Evolutionary conservation across 2,329 filamentous ascomycete genomes (phyloP), one percentile per base, ranked within the genome.

Genomic region (Calonectria pseudoturangicola): DNA sequence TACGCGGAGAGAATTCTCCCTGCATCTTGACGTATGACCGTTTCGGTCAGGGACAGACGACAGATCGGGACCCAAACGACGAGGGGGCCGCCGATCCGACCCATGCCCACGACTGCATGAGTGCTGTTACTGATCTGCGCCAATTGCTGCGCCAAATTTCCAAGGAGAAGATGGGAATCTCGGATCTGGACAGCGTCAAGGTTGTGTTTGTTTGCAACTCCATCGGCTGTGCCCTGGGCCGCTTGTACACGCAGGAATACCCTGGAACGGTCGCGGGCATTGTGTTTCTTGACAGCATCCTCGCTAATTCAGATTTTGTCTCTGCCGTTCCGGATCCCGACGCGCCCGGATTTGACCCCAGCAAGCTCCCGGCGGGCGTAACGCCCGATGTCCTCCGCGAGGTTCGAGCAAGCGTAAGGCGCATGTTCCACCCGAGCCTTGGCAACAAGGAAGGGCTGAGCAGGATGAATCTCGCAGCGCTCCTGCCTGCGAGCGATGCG

Each of bases 271-370:
- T 89, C 0, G 82, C 84, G 0, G 89, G 83, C 0, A 80, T 88
- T 3, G 41, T 92, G 1, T 85, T 91, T 10, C 86, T 92, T 1
- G 90, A 92, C 77, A 89, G 87, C 43, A 88, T 90, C 74, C 87
- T 92, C 79, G 88, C 90, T 18, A 89, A 91, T 77, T 86, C 87
- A 0, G 88, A 92, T 75, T 88, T 89, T 36, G 85, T 89, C 2
- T 88, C 86, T 7, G 73, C 91, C 5, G 90, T 89, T 78, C 90
- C 90, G 0, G 86, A 92, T 73, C 89, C 90, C 0, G 88, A 90
- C 68, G 82, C 82, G 0, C 72, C 83, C 0, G 82, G 70, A 5
- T 91, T 91, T 74, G 84, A 89, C 60, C 76, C 78, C 76, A 54
- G 0, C 30, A 30, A 63, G 21, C 54, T 80, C 2, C 76, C 79